Percentiles rank a stretch among this genome's conserved stretches.
Conservation (phyloP, 2,329 filamentous ascomycete species). For the Pseudocercospora fijiensis region DNA sequence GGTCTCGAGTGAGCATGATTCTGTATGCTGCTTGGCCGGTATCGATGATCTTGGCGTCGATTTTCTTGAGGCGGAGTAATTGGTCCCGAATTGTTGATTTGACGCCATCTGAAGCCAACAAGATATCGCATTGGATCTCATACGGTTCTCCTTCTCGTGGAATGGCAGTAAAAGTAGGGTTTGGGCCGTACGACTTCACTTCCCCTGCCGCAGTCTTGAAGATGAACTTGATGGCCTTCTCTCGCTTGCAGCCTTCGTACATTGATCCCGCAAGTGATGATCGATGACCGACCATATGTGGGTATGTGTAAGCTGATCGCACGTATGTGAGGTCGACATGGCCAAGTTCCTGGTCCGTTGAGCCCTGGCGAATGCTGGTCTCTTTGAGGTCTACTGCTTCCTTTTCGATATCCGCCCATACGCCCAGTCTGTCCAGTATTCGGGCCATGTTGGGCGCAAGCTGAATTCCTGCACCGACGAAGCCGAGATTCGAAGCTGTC, state of each 20-base stretch:
- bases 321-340: conserved; percentile 70
- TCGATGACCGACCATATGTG: conserved; percentile 78
- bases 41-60: conserved; percentile 59
- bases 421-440: conserved; percentile 69
- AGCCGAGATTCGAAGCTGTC: conserved; percentile 69
- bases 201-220: conserved; percentile 59
- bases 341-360: conserved; percentile 66
- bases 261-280: conserved; percentile 67
- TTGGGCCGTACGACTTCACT: conserved; percentile 60
- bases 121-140: conserved; percentile 51
- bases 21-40: conserved; percentile 77
- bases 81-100: conserved; percentile 49
- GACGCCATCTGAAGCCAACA: conserved; percentile 52
- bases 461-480: conserved; percentile 83
- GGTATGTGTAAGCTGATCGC: conserved; percentile 66
- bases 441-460: conserved; percentile 79
- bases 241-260: conserved; percentile 66
- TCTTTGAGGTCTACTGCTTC: conserved; percentile 70
- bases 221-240: conserved; percentile 66
- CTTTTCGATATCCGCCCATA: conserved; percentile 67
- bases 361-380: conserved; percentile 72
- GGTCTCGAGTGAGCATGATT: conserved; percentile 69
- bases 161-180: conserved; percentile 59
- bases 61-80: conserved; percentile 56
- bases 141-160: conserved; percentile 57